Base-by-base conservation (phyloP, 2,329 filamentous ascomycete species). In the Akanthomyces uredinophilus region DNA sequence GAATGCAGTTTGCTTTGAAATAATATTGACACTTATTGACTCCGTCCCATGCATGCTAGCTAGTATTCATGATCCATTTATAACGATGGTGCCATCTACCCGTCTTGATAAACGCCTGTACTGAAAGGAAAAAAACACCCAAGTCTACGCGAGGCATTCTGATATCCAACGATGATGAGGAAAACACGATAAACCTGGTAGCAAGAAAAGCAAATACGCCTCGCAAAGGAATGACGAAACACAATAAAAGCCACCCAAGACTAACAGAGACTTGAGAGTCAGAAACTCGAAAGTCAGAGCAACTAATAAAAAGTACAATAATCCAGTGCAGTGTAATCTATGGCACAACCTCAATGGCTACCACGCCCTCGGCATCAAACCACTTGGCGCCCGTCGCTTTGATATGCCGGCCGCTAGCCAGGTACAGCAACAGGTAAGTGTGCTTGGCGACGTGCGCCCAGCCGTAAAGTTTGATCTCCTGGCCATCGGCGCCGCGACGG, bases 381-480 rank as follows among this genome's bases (percentile, higher is more conserved):
- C 91, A 96, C 53, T 76, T 76, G 16, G 84, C 78, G 0, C 82
- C 82, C 10, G 82, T 82, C 7, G 77, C 78, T 63, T 83, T 81
- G 18, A 93, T 74, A 64, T 80, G 80, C 37, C 88, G 81, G 61
- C 84, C 80, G 67, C 88, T 94, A 0, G 87, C 89, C 16, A 92
- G 74, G 70, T 90, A 94, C 0, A 96, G 73, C 44, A 93, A 72
- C 4, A 95, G 74, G 72, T 92, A 96, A 39, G 91, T 80, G 68
- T 96, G 88, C 60, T 85, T 82, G 0, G 85, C 84, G 0, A 91
- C 77, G 65, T 88, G 83, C 0, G 90, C 92, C 87, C 90, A 96
- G 69, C 90, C 91, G 70, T 90, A 95, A 1, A 94, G 72, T 39
- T 86, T 82, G 2, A 96, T 72, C 18, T 14, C 18, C 13, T 70